These are phyloP conservation scores for Cordyceps tenuipes DNA, from an alignment of 2,329 filamentous ascomycete species.

Conservation along the genomic window DNA sequence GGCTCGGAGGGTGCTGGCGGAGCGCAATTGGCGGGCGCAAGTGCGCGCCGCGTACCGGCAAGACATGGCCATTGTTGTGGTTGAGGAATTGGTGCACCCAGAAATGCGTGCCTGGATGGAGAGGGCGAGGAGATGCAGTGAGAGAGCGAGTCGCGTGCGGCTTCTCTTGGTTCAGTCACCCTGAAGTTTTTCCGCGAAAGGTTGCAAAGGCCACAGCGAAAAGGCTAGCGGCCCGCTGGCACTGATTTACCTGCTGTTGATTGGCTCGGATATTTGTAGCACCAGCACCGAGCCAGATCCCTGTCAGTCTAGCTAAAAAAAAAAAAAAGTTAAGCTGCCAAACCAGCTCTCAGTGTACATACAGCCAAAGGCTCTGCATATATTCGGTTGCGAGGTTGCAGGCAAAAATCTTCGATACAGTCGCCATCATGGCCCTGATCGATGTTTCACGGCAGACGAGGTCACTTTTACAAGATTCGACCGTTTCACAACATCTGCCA, in stretches of 20 bases:
- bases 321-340: slow-evolving; percentile 16
- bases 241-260: slow-evolving; percentile 16
- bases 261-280: slow-evolving; percentile 31
- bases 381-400: slow-evolving; percentile 7
- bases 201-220: slow-evolving; percentile 17
- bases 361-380: slow-evolving; percentile 8
- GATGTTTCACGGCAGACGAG: slow-evolving; percentile 46
- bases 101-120: slow-evolving; percentile 20
- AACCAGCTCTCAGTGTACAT: slow-evolving; percentile 5
- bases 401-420: slow-evolving; percentile 16
- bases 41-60: slow-evolving; percentile 56
- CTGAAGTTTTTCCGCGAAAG: slow-evolving; percentile 34
- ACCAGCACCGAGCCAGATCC: slow-evolving; percentile 23
- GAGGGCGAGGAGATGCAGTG: not conserved
- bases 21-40: slow-evolving; percentile 55
- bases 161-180: slow-evolving; percentile 18
- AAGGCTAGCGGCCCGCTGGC: slow-evolving; percentile 10
- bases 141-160: slow-evolving; percentile 16
- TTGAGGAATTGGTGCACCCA: slow-evolving; percentile 19
- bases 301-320: slow-evolving; percentile 17
- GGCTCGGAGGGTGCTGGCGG: slow-evolving; percentile 36
- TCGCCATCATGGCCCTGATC: slow-evolving; percentile 44
- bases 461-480: slow-evolving; percentile 47
- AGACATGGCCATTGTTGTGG: slow-evolving; percentile 49
- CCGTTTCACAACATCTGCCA: slow-evolving; percentile 53